phyloP scores from a whole-genome alignment of 306 rosid genomes.

The Phaseolus lunatus region DNA sequence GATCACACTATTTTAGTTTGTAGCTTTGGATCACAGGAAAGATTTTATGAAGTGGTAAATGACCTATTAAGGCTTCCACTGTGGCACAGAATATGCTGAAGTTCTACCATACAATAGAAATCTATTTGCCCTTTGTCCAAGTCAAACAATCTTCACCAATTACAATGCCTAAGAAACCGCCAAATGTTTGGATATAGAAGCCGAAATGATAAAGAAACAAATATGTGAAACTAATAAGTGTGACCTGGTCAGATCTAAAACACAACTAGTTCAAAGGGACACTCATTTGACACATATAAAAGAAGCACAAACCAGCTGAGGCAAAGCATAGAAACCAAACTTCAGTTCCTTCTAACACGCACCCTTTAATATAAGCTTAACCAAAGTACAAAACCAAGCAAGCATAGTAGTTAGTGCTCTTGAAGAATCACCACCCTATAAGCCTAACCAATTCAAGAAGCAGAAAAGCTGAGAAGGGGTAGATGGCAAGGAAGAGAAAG shows the following conservation, averaged over 20 bases:
- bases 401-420: background rate
- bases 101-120: conserved; percentile 19
- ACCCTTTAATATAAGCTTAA: conserved; percentile 24
- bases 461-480: conserved; percentile 55
- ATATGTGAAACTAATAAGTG: conserved; percentile 41
- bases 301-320: conserved; percentile 44
- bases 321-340: conserved; percentile 40
- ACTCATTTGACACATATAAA: conserved; percentile 48
- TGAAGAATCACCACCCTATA: conserved; percentile 24
- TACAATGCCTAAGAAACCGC: conserved; percentile 46
- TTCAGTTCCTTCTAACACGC: background rate
- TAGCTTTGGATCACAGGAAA: conserved; percentile 11
- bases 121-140: conserved; percentile 48
- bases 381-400: background rate
- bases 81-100: conserved; percentile 18
- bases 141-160: conserved; percentile 52
- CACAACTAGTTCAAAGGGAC: conserved; percentile 45
- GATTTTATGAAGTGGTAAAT: conserved; percentile 15
- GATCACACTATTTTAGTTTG: conserved; percentile 16
- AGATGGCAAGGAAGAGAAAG: conserved; percentile 92
- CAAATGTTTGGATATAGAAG: conserved; percentile 56
- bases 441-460: conserved; percentile 10
- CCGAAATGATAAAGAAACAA: conserved; percentile 53
- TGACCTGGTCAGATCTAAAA: conserved; percentile 58
- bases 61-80: conserved; percentile 43